Evolutionary conservation across 1,139 yeast genomes (phyloP).

Genomic region (Diutina rugosa): DNA sequence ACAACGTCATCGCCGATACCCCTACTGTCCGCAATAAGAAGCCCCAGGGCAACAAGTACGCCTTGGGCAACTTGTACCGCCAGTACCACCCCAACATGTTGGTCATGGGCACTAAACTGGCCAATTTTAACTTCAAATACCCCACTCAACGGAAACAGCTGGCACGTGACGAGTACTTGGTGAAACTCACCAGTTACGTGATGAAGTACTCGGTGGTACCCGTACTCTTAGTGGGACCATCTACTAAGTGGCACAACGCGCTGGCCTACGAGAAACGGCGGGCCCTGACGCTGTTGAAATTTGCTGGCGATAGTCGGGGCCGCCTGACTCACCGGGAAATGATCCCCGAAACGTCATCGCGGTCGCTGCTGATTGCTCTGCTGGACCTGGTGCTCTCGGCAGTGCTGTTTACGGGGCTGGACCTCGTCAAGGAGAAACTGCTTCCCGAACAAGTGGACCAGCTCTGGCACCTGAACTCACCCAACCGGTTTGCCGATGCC

Average conservation of each 20-base stretch:
- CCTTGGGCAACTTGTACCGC: conserved; percentile 22
- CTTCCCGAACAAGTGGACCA: neutral
- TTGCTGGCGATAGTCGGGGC: neutral
- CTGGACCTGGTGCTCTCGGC: neutral
- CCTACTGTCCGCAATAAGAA: neutral
- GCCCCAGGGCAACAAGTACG: conserved; percentile 18
- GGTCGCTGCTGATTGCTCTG: neutral
- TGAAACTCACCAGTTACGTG: conserved; percentile 26
- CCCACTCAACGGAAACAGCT: conserved; percentile 11
- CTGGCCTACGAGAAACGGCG: neutral
- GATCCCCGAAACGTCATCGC: neutral
- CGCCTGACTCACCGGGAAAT: neutral
- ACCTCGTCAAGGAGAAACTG: neutral
- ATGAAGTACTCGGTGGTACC: conserved; percentile 30
- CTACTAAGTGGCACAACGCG: neutral
- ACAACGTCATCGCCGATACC: neutral
- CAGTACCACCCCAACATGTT: conserved; percentile 31
- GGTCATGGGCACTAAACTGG: conserved; percentile 21
- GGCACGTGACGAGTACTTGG: conserved; percentile 10
- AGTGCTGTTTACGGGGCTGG: neutral
- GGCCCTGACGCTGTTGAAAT: neutral
- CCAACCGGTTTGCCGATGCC: neutral
- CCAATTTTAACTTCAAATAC: conserved; percentile 32
- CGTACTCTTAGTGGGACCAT: conserved; percentile 21
- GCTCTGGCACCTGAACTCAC: neutral